Base-by-base conservation (phyloP, 2,329 filamentous ascomycete species). In the Aspergillus aculeatinus region DNA sequence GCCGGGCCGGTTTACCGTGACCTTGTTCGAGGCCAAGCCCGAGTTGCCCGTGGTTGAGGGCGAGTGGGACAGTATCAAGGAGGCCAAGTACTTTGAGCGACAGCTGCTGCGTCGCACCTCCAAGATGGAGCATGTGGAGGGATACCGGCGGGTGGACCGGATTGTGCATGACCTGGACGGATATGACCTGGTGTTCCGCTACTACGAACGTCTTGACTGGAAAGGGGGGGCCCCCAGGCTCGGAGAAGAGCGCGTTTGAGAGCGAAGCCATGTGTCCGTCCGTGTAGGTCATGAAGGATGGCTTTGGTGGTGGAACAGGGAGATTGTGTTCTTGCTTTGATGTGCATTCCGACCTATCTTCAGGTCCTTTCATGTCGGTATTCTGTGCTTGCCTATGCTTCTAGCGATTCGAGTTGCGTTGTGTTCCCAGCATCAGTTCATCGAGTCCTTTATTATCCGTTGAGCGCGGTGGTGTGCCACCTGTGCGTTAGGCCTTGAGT, bases 151-250 rank as follows among this genome's bases (percentile, higher is more conserved):
- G 21, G 85, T 97, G 56, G 95, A 99, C 76, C 89, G 93, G 57
- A 97, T 99, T 66, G 92, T 99, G 54, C 95, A 99, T 76, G 93
- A 98, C 71, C 88, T 99, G 69, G 94, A 99, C 72, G 95, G 96
- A 56, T 99, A 99, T 73, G 93, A 98, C 75, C 83, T 99, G 42
- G 89, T 99, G 50, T 99, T 99, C 80, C 87, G 94, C 60, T 97
- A 96, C 82, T 99, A 96, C 73, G 93, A 98, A 81, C 87, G 91
- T 61, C 87, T 96, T 67, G 94, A 90, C 70, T 98, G 85, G 85
- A 84, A 84, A 74, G 86, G 86, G 57, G 85, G 85, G 64, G 83
- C 83, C 65, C 86, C 86, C 51, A 80, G 86, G 69, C 74, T 89
- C 72, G 86, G 86, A 42, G 86, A 88, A 76, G 69, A 72, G 59